Evolutionary conservation across 257 asterid genomes (phyloP).

Genomic region (Nicotiana tomentosiformis): DNA sequence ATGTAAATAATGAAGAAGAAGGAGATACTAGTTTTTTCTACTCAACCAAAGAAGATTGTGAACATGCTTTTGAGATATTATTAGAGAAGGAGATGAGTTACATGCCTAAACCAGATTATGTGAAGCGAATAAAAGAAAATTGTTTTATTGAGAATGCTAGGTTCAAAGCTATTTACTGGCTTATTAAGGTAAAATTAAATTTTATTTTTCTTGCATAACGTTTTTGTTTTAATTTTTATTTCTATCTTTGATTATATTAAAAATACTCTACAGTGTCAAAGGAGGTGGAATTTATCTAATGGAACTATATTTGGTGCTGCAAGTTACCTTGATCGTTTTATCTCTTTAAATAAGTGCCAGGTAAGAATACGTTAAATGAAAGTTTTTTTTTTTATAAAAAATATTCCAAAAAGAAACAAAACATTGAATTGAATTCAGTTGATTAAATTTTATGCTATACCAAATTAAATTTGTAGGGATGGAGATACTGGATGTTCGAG

Average conservation of each 20-base stretch:
- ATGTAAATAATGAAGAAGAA: neutral
- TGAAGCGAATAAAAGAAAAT: conserved; percentile 14
- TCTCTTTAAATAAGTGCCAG: conserved; percentile 38
- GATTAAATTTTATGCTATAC: neutral
- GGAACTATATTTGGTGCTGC: conserved; percentile 55
- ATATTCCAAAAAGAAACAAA: neutral
- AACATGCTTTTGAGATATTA: conserved; percentile 23
- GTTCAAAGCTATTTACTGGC: conserved; percentile 40
- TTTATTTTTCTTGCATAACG: neutral
- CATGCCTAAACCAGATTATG: conserved; percentile 36
- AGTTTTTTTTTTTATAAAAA: neutral
- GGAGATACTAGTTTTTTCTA: neutral
- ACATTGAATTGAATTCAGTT: neutral
- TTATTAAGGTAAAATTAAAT: conserved; percentile 41
- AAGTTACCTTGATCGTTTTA: conserved; percentile 65
- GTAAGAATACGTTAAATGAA: conserved; percentile 23
- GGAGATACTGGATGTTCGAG: conserved; percentile 56
- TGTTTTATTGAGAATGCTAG: conserved; percentile 31
- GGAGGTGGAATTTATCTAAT: conserved; percentile 41
- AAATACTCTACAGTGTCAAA: conserved; percentile 7
- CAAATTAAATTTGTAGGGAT: conserved; percentile 29
- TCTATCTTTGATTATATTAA: too few relatives aligned
- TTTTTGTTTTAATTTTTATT: neutral
- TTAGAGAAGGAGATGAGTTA: conserved; percentile 35
- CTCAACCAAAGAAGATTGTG: conserved; percentile 31